A percentile compares a stretch with the other conserved stretches of the same genome.
Conservation (phyloP, 495 filamentous ascomycete species). For the Aspergillus cavernicola region DNA sequence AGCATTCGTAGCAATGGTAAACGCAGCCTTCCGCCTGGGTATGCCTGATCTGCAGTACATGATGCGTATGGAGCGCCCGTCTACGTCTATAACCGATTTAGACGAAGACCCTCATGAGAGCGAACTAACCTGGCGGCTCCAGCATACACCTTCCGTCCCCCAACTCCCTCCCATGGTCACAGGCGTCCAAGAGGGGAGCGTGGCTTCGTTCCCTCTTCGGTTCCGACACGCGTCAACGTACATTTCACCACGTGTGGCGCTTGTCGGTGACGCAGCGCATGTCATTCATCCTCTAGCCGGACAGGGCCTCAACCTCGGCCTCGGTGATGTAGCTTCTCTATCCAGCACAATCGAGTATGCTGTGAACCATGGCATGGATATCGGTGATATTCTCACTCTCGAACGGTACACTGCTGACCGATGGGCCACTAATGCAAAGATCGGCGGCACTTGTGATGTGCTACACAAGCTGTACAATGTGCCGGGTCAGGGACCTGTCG, state of each 20-base stretch:
- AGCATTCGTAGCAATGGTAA: conserved; percentile 84
- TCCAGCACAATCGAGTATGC: conserved; percentile 70
- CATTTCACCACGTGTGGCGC: conserved; percentile 78
- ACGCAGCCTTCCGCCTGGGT: conserved; percentile 84
- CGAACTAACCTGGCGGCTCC: conserved; percentile 77
- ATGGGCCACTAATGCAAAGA: conserved; percentile 76
- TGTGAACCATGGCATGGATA: conserved; percentile 78
- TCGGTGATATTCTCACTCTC: conserved; percentile 68
- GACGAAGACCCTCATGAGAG: conserved; percentile 49
- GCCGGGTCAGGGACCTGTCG: conserved; percentile 64
- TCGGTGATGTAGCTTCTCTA: conserved; percentile 79
- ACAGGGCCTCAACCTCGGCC: conserved; percentile 90
- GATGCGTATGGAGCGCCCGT: conserved; percentile 51
- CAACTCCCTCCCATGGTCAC: conserved; percentile 56
- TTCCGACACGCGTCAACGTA: conserved; percentile 91
- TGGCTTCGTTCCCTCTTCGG: conserved; percentile 86
- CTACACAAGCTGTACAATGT: conserved; percentile 88
- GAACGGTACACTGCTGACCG: conserved; percentile 76
- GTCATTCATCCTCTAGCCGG: conserved; percentile 92
- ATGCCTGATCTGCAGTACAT: conserved; percentile 79
- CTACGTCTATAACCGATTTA: conserved; percentile 14
- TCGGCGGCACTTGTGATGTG: conserved; percentile 88
- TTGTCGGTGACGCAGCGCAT: conserved; percentile 93
- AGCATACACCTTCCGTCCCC: conserved; percentile 55
- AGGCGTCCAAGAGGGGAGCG: conserved; percentile 71